Evolutionary conservation across 2,329 filamentous ascomycete genomes (phyloP).

Genomic region (Emericellopsis cladophorae): DNA sequence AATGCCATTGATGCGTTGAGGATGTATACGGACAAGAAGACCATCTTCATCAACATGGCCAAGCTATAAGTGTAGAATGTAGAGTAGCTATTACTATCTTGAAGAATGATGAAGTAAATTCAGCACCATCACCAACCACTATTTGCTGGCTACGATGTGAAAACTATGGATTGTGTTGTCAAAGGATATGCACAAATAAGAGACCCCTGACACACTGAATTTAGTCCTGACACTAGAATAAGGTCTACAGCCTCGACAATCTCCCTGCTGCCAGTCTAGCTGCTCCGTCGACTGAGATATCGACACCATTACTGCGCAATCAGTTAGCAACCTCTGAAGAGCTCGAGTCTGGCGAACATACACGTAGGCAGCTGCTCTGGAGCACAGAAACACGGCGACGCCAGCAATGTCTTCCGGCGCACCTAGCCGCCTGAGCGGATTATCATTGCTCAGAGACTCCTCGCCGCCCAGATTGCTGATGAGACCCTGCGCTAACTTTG

Average conservation of each 20-base stretch:
- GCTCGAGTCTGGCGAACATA: slow-evolving; percentile 8
- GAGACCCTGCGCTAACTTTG: slow-evolving; percentile 53
- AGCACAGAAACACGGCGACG: slow-evolving; percentile 43
- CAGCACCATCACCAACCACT: not conserved
- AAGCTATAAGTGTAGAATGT: slow-evolving; percentile 1
- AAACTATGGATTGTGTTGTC: no score
- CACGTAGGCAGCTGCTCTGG: slow-evolving; percentile 38
- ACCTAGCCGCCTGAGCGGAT: slow-evolving; percentile 41
- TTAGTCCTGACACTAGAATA: no score
- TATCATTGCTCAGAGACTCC: slow-evolving; percentile 32
- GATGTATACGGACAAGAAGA: slow-evolving; percentile 36
- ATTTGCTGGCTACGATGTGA: no score
- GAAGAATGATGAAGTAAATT: not conserved
- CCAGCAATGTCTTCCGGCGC: slow-evolving; percentile 47
- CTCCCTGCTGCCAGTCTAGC: slow-evolving; percentile 14
- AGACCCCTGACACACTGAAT: no score
- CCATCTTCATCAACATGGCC: slow-evolving; percentile 29
- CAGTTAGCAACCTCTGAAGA: slow-evolving; percentile 4
- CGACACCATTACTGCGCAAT: slow-evolving; percentile 18
- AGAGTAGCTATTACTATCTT: not conserved
- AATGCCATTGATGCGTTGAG: slow-evolving; percentile 31
- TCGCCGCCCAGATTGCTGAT: slow-evolving; percentile 49
- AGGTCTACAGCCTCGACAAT: slow-evolving; percentile 11
- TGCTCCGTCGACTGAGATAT: slow-evolving; percentile 20
- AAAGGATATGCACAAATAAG: no score